These are phyloP conservation scores for Fraxinus sp. DNA, from an alignment of 305 asterid species.

Conservation along the genomic window DNA sequence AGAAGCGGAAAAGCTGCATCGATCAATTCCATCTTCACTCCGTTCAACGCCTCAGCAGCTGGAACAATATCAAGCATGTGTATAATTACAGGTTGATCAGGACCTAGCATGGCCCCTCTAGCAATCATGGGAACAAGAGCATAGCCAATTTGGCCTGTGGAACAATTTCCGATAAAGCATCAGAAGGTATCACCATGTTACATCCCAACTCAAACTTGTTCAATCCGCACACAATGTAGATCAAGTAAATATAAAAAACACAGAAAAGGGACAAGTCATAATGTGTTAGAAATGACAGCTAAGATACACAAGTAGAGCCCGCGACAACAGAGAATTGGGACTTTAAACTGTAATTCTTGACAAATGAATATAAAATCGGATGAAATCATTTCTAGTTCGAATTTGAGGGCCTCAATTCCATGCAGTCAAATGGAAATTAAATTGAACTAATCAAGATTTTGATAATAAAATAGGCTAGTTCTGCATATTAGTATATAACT, in stretches of 20 bases:
- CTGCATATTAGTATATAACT: not conserved
- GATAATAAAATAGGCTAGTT: not conserved
- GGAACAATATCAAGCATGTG: constrained; percentile 82
- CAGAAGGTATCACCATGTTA: not conserved
- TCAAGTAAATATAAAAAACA: not conserved
- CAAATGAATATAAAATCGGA: not conserved
- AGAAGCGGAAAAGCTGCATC: constrained; percentile 92
- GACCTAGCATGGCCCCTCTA: constrained; percentile 77
- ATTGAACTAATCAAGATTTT: not conserved
- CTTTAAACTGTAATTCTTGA: not conserved
- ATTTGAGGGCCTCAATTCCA: not conserved
- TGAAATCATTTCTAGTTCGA: not conserved
- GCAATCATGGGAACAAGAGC: constrained; percentile 90
- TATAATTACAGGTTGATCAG: constrained; percentile 72
- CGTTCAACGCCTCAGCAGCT: constrained; percentile 56
- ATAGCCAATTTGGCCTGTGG: constrained; percentile 82
- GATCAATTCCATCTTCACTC: constrained; percentile 69
- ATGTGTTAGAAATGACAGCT: not conserved
- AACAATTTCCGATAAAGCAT: not conserved
- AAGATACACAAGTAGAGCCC: not conserved
- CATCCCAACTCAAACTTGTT: not conserved
- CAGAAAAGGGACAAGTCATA: not conserved
- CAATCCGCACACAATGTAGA: not conserved
- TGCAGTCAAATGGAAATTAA: not conserved
- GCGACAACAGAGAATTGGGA: not conserved